A percentile compares a stretch with the other conserved stretches of the same genome.
phyloP scores from a whole-genome alignment of 2,329 filamentous ascomycete species.

The Cercospora sp. region DNA sequence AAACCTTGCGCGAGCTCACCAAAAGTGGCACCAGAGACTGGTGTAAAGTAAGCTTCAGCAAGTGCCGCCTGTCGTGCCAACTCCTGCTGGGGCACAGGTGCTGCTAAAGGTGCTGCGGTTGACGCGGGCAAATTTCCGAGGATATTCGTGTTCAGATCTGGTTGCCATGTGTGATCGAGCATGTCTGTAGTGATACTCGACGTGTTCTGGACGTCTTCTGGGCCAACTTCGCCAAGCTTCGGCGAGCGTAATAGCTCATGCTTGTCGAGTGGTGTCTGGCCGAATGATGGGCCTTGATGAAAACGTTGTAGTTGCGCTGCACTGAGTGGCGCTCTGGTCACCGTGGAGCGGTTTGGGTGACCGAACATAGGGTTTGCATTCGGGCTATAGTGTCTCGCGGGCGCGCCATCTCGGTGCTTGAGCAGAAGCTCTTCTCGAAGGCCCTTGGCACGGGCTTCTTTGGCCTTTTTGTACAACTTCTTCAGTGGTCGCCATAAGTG shows the following conservation, averaged over 20 bases:
- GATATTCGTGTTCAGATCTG: slow-evolving; percentile 7
- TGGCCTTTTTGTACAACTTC: slow-evolving; percentile 61
- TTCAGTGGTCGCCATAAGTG: slow-evolving; percentile 65
- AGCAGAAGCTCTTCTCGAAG: slow-evolving; percentile 41
- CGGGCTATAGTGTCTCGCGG: slow-evolving; percentile 35
- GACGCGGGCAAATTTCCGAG: not conserved
- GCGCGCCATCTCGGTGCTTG: slow-evolving; percentile 25
- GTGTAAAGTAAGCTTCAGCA: slow-evolving; percentile 19
- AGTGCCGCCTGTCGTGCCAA: slow-evolving; percentile 7
- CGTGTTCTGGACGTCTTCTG: slow-evolving; percentile 25
- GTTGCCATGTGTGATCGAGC: slow-evolving; percentile 13
- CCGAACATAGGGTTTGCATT: slow-evolving; percentile 40
- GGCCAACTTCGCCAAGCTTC: slow-evolving; percentile 23
- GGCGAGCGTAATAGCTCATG: slow-evolving; percentile 37
- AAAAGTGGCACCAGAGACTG: slow-evolving; percentile 20
- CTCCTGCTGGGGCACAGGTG: slow-evolving; percentile 7
- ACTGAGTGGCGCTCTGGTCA: slow-evolving; percentile 38
- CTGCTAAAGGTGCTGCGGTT: slow-evolving; percentile 8
- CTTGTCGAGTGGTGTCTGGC: slow-evolving; percentile 37
- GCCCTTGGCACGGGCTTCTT: slow-evolving; percentile 55
- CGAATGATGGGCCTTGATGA: slow-evolving; percentile 36
- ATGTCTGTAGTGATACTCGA: slow-evolving; percentile 12
- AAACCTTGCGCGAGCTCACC: slow-evolving; percentile 15
- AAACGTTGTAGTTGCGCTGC: slow-evolving; percentile 38
- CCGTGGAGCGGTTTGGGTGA: slow-evolving; percentile 30